Base-by-base conservation (phyloP, 164 flowering plant species). In the Vitis riparia region DNA sequence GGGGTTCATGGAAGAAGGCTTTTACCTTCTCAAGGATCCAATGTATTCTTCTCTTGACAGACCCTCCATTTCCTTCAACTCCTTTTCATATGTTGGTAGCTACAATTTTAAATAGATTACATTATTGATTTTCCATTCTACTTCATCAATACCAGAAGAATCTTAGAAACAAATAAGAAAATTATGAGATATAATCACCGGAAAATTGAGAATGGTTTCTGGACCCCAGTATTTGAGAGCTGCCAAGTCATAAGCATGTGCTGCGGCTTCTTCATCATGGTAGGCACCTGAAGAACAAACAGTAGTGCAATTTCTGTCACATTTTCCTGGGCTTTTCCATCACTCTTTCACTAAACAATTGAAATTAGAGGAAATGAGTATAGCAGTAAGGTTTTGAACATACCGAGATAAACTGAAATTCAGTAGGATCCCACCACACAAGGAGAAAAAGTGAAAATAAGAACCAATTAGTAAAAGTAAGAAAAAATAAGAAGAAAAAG, bases 201-300 rank as follows among this genome's bases (percentile, higher is more conserved):
- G 95, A 77, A 94, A 94, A 62, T 94, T 94, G 16, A 94, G 94
- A 47, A 85, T 81, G 17, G 97, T 89, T 7, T 88, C 91, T 47
- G 64, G 79, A 47, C 97, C 99, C 99, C 99, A 94, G 74, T 94
- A 92, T 77, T 94, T 94, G 59, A 94, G 78, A 76, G 99, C 99
- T 30, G 97, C 99, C 62, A 91, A 80, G 75, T 94, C 99, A 80
- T 94, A 94, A 9, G 99, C 95, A 80, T 81, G 97, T 59, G 95
- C 97, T 15, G 97, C 99, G 27, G 95, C 92, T 74, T 80, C 92
- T 81, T 92, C 99, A 68, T 90, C 97, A 69, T 91, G 88, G 77
- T 94, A 92, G 12, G 99, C 99, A 61, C 99, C 99, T 94, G 70
- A 57, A 30, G 11, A 61, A 64, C 19, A 23, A 37, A 60, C 9